A percentile compares a stretch with the other conserved stretches of the same genome.
These are phyloP conservation scores for Phytophthora vignae DNA, from an alignment of 352 stramenopile genomes.

Conservation along the genomic window DNA sequence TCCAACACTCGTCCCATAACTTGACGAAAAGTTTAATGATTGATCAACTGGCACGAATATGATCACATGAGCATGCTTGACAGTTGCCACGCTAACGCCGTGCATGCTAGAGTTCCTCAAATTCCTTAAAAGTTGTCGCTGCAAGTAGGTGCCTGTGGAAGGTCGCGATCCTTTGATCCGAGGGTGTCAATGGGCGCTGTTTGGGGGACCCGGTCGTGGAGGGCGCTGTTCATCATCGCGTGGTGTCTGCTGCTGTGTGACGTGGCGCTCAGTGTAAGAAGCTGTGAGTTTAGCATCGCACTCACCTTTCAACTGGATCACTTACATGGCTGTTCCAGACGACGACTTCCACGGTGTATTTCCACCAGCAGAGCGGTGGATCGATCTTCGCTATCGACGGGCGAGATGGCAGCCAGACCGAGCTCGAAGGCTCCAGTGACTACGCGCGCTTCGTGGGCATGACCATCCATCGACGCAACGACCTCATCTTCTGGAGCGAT, in stretches of 20 bases:
- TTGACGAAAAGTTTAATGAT: no score
- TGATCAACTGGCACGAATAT: no score
- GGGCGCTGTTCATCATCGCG: neutral
- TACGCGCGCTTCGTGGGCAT: slow-evolving; percentile 60
- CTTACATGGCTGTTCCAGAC: slow-evolving; percentile 7
- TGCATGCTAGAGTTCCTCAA: no score
- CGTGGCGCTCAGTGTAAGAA: slow-evolving; percentile 6
- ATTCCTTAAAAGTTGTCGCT: no score
- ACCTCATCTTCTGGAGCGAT: slow-evolving; percentile 71
- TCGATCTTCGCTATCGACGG: slow-evolving; percentile 67
- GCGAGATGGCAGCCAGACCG: slow-evolving; percentile 38
- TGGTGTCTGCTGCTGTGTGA: slow-evolving; percentile 11
- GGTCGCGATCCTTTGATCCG: slow-evolving; percentile 7
- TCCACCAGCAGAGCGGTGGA: slow-evolving; percentile 53
- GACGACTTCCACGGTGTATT: slow-evolving; percentile 69
- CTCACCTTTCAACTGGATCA: neutral
- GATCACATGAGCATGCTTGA: no score
- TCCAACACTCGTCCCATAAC: no score
- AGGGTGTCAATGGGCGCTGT: neutral
- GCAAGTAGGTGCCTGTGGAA: neutral
- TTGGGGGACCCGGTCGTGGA: neutral
- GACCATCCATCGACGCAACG: slow-evolving; percentile 44
- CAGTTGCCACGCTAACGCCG: no score
- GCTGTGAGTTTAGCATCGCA: neutral
- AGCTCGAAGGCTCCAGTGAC: slow-evolving; percentile 45